These are phyloP conservation scores for Fusarium nematophilum DNA, from an alignment of 2,329 filamentous ascomycete genomes.

Conservation along the genomic window DNA sequence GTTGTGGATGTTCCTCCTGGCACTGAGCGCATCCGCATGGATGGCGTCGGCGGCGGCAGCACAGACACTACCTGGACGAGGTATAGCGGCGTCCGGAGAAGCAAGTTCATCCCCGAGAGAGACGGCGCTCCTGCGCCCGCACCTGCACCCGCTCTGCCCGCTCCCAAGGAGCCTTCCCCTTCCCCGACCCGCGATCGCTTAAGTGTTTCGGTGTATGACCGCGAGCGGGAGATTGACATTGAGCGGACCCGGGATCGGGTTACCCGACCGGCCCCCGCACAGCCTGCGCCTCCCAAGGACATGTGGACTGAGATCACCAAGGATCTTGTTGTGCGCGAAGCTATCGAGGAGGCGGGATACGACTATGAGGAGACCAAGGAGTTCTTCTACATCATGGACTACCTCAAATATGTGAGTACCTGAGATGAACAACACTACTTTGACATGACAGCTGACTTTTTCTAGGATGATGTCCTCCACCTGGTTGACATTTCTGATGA, in stretches of 20 bases:
- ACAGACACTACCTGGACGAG: constrained; percentile 83
- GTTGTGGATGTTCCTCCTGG: constrained; percentile 88
- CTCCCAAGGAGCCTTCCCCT: constrained; percentile 44
- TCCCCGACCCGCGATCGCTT: constrained; percentile 51
- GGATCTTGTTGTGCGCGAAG: constrained; percentile 87
- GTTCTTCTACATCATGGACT: constrained; percentile 94
- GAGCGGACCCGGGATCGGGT: constrained; percentile 67
- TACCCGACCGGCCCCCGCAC: constrained; percentile 50
- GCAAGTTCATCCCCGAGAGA: constrained; percentile 78
- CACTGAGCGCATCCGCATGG: constrained; percentile 84
- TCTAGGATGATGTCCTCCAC: constrained; percentile 85
- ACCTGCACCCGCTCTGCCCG: constrained; percentile 30
- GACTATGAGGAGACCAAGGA: constrained; percentile 89
- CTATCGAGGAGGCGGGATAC: constrained; percentile 86
- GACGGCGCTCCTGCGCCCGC: constrained; percentile 55
- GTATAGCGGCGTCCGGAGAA: constrained; percentile 81
- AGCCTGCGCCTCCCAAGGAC: constrained; percentile 64
- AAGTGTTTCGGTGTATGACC: constrained; percentile 60
- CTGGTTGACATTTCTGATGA: constrained; percentile 86
- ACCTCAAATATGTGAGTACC: constrained; percentile 82
- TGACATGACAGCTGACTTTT: constrained; percentile 2
- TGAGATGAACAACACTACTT: not conserved
- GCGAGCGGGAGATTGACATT: constrained; percentile 62
- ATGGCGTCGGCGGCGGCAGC: constrained; percentile 78
- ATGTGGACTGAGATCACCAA: constrained; percentile 99